Conservation (phyloP, 495 filamentous ascomycete genomes). For the Talaromyces wortmannii region DNA sequence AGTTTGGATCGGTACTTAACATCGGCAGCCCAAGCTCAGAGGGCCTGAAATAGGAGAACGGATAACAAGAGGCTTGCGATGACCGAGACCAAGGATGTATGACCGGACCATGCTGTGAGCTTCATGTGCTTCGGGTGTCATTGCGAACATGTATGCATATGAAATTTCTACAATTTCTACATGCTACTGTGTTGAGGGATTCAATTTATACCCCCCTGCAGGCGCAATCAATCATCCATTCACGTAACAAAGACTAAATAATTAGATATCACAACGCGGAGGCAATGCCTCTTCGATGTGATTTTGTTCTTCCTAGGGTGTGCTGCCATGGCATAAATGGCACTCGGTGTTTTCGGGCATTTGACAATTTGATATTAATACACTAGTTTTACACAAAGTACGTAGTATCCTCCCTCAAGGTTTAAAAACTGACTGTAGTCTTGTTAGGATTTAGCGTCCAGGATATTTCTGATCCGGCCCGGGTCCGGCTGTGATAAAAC, state of each 20-base stretch:
- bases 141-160: background rate
- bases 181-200: too few species aligned
- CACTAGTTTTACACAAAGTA: too few species aligned
- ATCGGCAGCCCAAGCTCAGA: background rate
- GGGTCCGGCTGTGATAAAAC: background rate
- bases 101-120: background rate
- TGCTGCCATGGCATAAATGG: background rate
- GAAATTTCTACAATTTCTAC: too few species aligned
- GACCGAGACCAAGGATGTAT: background rate
- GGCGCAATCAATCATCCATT: background rate
- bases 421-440: background rate
- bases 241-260: background rate
- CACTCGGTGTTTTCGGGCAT: background rate
- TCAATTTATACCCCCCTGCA: background rate
- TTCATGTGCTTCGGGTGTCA: background rate
- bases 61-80: background rate
- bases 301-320: background rate
- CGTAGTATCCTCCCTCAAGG: background rate
- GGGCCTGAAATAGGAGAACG: too few species aligned
- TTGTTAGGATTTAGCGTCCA: background rate
- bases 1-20: too few species aligned
- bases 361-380: background rate
- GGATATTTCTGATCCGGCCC: background rate
- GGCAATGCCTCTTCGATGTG: background rate
- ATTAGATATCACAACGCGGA: background rate